Percentiles rank a stretch among this genome's conserved stretches.
phyloP scores from a whole-genome alignment of 371 early-diverging fungal species.

The Ecytonucleospora hepatopenaei region DNA sequence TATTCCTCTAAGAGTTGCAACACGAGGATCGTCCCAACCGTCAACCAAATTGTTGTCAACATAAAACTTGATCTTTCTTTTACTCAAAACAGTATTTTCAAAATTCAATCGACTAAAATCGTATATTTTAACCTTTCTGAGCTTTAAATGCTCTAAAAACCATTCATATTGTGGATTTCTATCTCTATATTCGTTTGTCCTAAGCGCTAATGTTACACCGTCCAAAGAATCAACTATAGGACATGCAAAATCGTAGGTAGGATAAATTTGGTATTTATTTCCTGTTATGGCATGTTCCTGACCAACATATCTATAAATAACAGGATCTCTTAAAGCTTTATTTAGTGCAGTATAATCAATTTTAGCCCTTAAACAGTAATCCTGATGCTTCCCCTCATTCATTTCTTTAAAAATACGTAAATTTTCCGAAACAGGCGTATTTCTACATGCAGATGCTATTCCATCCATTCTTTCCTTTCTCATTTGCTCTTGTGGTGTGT shows the following conservation, averaged over 20 bases:
- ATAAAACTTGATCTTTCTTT: constrained; percentile 93
- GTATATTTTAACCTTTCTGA: constrained; percentile 57
- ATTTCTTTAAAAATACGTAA: constrained; percentile 79
- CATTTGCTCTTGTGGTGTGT: constrained; percentile 79
- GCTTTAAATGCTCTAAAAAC: constrained; percentile 75
- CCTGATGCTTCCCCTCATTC: constrained; percentile 64
- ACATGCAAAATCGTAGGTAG: constrained; percentile 98
- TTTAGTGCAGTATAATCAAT: constrained; percentile 79
- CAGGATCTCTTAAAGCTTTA: constrained; percentile 94
- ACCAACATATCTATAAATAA: constrained; percentile 84
- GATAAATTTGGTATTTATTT: constrained; percentile 84
- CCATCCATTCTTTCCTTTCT: constrained; percentile 76
- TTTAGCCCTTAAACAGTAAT: constrained; percentile 88
- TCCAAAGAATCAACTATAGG: constrained; percentile 92
- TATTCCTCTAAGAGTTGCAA: constrained; percentile 96
- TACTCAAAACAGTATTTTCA: constrained; percentile 91
- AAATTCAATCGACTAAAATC: constrained; percentile 74
- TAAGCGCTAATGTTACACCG: constrained; percentile 88
- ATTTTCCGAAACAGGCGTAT: constrained; percentile 73
- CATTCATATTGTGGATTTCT: constrained; percentile 93
- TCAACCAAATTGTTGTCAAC: constrained; percentile 73
- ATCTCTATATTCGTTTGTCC: constrained; percentile 96
- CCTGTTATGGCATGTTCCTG: constrained; percentile 76
- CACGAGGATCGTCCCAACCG: constrained; percentile 98
- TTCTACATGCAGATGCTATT: constrained; percentile 72